Conservation (phyloP, 2,329 filamentous ascomycete species). For the Thielaviopsis euricoi region DNA sequence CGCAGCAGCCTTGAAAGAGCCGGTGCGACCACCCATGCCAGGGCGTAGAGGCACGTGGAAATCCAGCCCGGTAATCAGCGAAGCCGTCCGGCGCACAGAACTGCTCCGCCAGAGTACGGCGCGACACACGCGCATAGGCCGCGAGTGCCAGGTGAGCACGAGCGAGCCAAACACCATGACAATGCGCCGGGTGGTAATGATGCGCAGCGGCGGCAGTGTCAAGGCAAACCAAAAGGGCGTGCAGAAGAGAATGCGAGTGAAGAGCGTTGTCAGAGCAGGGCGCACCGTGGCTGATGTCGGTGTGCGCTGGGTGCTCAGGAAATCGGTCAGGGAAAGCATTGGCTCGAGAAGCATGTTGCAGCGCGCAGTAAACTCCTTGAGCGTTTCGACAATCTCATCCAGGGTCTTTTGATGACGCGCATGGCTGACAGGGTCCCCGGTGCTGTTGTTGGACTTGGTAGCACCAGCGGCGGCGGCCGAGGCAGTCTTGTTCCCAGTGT, state of each 20-base stretch:
- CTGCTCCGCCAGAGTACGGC: constrained; percentile 82
- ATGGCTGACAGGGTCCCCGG: constrained; percentile 19
- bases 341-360: constrained; percentile 89
- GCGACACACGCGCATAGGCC: constrained; percentile 67
- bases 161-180: constrained; percentile 76
- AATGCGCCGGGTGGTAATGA: constrained; percentile 76
- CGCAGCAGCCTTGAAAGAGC: constrained; percentile 6
- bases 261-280: constrained; percentile 75
- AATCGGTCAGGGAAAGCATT: constrained; percentile 76
- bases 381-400: constrained; percentile 89
- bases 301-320: constrained; percentile 77
- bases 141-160: constrained; percentile 79
- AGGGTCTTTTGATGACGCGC: constrained; percentile 73
- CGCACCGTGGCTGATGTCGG: constrained; percentile 82
- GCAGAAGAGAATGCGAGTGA: constrained; percentile 74
- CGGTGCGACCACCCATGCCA: constrained; percentile 1
- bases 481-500: constrained; percentile 17
- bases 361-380: constrained; percentile 76
- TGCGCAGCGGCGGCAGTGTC: constrained; percentile 63
- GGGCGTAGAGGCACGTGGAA: constrained; percentile 38
- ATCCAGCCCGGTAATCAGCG: constrained; percentile 63
- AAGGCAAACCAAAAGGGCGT: constrained; percentile 78
- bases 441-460: not conserved
- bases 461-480: too few species aligned
- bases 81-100: constrained; percentile 50